phyloP scores from a whole-genome alignment of 352 stramenopile species.

The Phytophthora niederhauseri region DNA sequence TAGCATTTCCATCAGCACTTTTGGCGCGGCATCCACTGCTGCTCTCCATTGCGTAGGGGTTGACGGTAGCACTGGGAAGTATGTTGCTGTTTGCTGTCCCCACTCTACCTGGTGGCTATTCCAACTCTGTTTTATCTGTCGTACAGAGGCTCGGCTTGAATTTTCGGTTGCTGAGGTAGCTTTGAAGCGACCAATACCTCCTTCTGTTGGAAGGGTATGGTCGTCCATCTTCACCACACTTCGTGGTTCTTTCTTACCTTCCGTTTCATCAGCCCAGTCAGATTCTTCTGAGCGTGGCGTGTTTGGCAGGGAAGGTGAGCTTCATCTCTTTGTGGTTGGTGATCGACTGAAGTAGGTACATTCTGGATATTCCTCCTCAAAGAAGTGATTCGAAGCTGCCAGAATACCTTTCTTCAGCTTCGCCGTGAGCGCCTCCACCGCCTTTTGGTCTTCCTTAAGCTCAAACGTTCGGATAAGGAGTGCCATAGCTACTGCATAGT shows the following conservation, averaged over 20 bases:
- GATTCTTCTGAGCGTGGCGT: neutral
- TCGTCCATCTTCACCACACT: neutral
- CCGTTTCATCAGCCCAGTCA: neutral
- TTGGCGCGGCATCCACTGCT: neutral
- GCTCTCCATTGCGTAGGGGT: neutral
- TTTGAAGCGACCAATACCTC: neutral
- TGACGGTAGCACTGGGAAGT: neutral
- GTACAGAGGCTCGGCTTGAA: neutral
- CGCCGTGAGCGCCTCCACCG: no score
- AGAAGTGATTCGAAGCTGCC: no score
- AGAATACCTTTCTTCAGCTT: no score
- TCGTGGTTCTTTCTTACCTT: neutral
- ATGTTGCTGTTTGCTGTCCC: neutral
- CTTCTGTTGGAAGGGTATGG: neutral
- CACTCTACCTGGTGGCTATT: neutral
- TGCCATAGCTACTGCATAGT: no score
- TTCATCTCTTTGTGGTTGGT: no score
- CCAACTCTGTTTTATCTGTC: neutral
- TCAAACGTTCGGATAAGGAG: no score
- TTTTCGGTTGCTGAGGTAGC: neutral
- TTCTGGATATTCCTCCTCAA: no score
- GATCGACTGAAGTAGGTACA: no score
- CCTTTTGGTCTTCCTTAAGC: no score
- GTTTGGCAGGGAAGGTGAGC: neutral
- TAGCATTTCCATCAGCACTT: neutral